Percentiles rank a stretch among this genome's conserved stretches.
phyloP scores from a whole-genome alignment of 371 early-diverging fungal species.

The Rhizopus arrhizus region DNA sequence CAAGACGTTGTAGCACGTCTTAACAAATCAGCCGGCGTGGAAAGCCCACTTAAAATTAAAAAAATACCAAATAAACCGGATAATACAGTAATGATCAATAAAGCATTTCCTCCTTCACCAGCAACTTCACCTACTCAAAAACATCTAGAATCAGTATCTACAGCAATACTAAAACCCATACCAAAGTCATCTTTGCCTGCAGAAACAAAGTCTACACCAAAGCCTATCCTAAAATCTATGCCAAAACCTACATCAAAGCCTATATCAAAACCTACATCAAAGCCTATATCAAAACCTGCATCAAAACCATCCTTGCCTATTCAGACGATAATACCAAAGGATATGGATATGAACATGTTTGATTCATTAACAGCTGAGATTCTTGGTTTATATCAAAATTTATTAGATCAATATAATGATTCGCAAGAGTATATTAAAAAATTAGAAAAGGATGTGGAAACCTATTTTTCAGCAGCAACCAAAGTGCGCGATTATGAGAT shows the following conservation, averaged over 20 bases:
- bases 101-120: conserved; percentile 15
- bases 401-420: conserved; percentile 26
- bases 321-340: background rate
- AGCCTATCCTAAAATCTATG: too few species aligned
- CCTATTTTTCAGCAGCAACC: conserved; percentile 36
- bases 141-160: background rate
- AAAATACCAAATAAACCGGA: conserved; percentile 7
- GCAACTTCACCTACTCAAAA: conserved; percentile 10
- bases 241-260: too few species aligned
- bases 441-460: conserved; percentile 35
- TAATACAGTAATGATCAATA: conserved; percentile 9
- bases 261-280: too few species aligned
- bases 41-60: conserved; percentile 1
- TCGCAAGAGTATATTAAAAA: conserved; percentile 28
- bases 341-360: background rate
- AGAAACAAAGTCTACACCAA: too few species aligned
- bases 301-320: too few species aligned
- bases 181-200: background rate
- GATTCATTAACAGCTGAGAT: conserved; percentile 31
- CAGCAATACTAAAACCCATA: background rate
- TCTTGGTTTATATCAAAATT: conserved; percentile 24
- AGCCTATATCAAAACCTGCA: too few species aligned
- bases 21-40: conserved; percentile 28
- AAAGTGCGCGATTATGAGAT: conserved; percentile 51
- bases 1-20: conserved; percentile 46